A percentile compares a stretch with the other conserved stretches of the same genome.
Evolutionary conservation across 192 early-diverging fungal species (phyloP).

Genomic region (Funneliformis mosseae): DNA sequence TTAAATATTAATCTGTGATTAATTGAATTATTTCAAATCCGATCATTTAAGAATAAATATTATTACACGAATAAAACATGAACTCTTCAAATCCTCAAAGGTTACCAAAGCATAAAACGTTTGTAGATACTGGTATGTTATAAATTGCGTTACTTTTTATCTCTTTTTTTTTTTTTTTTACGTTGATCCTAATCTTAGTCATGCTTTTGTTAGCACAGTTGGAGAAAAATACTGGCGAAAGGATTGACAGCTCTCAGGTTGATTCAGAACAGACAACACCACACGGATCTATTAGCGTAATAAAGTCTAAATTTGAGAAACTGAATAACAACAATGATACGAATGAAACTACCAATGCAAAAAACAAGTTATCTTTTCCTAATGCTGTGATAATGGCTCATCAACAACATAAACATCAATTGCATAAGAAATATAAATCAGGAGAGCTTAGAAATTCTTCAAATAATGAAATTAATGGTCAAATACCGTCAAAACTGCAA

Average conservation of each 20-base stretch:
- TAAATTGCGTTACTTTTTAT: neutral
- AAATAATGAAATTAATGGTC: neutral
- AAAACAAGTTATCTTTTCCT: neutral
- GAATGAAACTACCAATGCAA: neutral
- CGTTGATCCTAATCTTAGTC: neutral
- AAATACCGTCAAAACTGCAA: neutral
- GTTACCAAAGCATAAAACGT: neutral
- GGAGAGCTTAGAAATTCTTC: neutral
- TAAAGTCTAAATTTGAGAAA: conserved; percentile 16
- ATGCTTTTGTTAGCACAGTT: conserved; percentile 18
- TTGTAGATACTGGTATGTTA: neutral
- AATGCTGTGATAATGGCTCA: neutral
- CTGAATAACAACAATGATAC: neutral
- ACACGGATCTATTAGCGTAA: neutral
- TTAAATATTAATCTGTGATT: too few relatives aligned
- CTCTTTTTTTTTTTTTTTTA: neutral
- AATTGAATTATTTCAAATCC: too few relatives aligned
- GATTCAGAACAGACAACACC: too few relatives aligned
- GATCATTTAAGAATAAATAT: neutral
- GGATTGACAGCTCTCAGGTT: neutral
- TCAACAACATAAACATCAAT: neutral
- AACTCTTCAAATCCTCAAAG: neutral
- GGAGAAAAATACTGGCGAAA: neutral
- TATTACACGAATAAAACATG: neutral
- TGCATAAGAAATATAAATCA: neutral